Evolutionary conservation across 225 moss, liverwort and hornwort genomes (phyloP).

Genomic region (Bryoerythrophyllum caledonicum): DNA sequence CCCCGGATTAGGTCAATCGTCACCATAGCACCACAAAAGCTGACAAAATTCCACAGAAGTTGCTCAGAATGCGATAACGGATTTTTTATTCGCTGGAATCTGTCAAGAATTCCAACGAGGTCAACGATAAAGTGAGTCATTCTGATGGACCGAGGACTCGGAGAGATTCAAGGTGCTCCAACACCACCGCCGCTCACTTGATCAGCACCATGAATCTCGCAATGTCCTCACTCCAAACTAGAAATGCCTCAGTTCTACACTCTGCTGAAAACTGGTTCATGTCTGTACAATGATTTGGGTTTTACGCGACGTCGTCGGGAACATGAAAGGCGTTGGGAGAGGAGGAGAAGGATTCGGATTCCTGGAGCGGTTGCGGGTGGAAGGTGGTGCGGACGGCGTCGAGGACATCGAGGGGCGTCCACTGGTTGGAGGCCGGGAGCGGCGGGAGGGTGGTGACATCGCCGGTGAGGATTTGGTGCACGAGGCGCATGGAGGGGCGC

Average conservation of each 20-base stretch:
- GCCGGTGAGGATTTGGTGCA: constrained; percentile 35
- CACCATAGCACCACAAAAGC: background rate
- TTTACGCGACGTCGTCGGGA: background rate
- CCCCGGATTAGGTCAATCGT: too few relatives aligned
- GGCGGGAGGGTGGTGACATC: constrained; percentile 28
- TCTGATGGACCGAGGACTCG: constrained; percentile 9
- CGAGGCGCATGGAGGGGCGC: constrained; percentile 42
- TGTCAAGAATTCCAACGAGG: background rate
- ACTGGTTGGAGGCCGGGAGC: constrained; percentile 23
- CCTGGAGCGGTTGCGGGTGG: background rate
- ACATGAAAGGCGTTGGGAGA: background rate
- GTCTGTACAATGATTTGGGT: too few relatives aligned
- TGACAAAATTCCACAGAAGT: background rate
- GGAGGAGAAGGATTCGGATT: background rate
- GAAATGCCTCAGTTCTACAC: background rate
- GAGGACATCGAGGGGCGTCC: constrained; percentile 23
- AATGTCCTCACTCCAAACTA: constrained; percentile 14
- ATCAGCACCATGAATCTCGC: constrained; percentile 16
- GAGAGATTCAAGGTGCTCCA: constrained; percentile 11
- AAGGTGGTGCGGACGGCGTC: constrained; percentile 12
- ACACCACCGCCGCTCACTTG: background rate
- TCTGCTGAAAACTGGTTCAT: background rate
- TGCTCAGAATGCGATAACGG: background rate
- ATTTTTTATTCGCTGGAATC: background rate
- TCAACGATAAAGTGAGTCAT: background rate